Evolutionary conservation across 2,329 filamentous ascomycete species (phyloP), one percentile per base, ranked within the genome.

Genomic region (Colletotrichum sp.): DNA sequence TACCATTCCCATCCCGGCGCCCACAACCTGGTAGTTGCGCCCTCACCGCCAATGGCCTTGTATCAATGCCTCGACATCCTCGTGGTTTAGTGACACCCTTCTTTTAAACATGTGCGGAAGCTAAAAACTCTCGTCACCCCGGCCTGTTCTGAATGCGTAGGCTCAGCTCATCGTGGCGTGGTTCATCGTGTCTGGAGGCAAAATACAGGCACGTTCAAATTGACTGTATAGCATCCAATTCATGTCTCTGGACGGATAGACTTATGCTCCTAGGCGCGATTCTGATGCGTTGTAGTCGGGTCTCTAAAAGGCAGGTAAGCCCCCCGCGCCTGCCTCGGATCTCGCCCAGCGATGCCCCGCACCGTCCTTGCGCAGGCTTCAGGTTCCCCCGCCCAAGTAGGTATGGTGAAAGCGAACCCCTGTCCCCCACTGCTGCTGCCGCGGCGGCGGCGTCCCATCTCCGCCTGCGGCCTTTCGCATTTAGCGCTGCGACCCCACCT

Each of bases 401-500:
- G 38, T 12, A 12, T 48, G 38, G 43, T 52, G n/a, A 13, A 52
- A 21, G 43, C 43, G n/a, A 52, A 52, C 67, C 34, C 34, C 36
- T 70, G 36, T 63, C 57, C 67, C 67, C 55, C 55, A 24, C 55
- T 48, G 34, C 52, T 32, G 26, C 43, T 32, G 43, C 43, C 6
- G 43, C 43, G 6, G 57, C 43, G 43, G 36, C 34, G 34, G 34
- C 34, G 18, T 48, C n/a, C 63, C 36, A 28, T 66, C 36, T 52
- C 21, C 24, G 38, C 13, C 38, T 30, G 48, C 57, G 24, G 52
- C n/a, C 66, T 28, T 21, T 21, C 28, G 21, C 34, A 57, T 61
- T 70, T 63, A 63, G 67, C 55, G 67, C 67, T 70, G 32, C 67
- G n/a, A 70, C 67, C 67, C 67, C 67, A 30, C 55, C 38, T 52